Percentiles rank a stretch among this genome's conserved stretches.
Conservation (phyloP, 2,329 filamentous ascomycete species). For the Arthrinium phaeospermum region DNA sequence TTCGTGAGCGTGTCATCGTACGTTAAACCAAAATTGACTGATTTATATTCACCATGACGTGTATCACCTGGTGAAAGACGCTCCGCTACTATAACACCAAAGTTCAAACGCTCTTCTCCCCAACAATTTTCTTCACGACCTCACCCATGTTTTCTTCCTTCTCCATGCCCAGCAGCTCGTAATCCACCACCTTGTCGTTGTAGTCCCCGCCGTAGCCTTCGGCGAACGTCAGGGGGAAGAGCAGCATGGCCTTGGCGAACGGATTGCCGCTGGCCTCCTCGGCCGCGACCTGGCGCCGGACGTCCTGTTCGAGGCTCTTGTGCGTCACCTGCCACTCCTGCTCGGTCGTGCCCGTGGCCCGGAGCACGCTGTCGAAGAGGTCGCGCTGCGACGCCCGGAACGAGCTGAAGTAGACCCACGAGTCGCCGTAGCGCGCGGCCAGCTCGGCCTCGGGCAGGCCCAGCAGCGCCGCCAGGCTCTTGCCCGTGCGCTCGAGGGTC, state of each 20-base stretch:
- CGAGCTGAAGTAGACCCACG: constrained; percentile 41
- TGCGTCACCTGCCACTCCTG: constrained; percentile 37
- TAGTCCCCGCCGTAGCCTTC: constrained; percentile 41
- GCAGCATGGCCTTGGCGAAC: constrained; percentile 24
- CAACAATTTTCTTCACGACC: constrained; percentile 29
- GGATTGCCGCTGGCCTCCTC: constrained; percentile 27
- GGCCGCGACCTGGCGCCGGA: constrained; percentile 21
- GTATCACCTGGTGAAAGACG: neutral
- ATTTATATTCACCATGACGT: too few relatives aligned
- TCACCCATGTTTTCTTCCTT: constrained; percentile 36
- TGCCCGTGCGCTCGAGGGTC: constrained; percentile 40
- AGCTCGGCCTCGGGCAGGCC: constrained; percentile 41
- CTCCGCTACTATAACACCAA: neutral
- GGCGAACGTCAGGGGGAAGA: constrained; percentile 38
- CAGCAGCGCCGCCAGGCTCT: constrained; percentile 41
- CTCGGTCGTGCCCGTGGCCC: constrained; percentile 37
- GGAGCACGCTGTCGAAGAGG: constrained; percentile 41
- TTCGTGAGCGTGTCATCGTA: neutral
- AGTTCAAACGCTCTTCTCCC: constrained; percentile 9
- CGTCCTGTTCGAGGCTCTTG: constrained; percentile 29
- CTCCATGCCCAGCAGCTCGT: constrained; percentile 34
- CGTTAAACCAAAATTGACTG: too few relatives aligned
- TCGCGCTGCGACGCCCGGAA: constrained; percentile 42
- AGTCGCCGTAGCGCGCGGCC: constrained; percentile 35
- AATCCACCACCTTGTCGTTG: constrained; percentile 36